Base-by-base conservation (phyloP, 371 early-diverging fungal species). In the Scutellospora calospora region DNA sequence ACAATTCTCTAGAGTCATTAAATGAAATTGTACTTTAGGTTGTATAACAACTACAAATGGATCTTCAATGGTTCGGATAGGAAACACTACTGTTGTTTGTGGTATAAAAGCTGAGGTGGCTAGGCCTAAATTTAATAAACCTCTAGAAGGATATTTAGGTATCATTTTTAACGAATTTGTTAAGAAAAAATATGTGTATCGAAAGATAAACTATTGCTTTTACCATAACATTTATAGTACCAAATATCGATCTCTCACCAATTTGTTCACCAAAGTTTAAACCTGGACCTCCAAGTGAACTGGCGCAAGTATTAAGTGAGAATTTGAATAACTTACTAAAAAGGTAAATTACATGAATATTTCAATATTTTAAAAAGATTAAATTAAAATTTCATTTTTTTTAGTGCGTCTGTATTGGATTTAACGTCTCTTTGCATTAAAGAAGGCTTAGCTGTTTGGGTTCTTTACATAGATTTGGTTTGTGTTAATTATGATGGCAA, bases 91-190 rank as follows among this genome's bases (percentile, higher is more conserved):
- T 5, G 95, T 96, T 25, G 89, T 97, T 4, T 97, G 97, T 83
- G 98, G 96, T 57, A 92, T 98, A 72, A 97, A 97, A 83, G 98
- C 96, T n/a, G 97, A 98, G 85, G 95, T 98, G 0, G 90, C 96
- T 62, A 94, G 93, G 80, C 98, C 98, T 22, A 89, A 86, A 51
- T 83, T 94, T 14, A 89, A 87, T 80, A 78, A 62, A 25, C 96
- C 96, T 20, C 84, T 88, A 62, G 83, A 90, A 76, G 98, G 98
- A 14, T 97, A 90, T 81, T 85, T 98, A 33, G 96, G 95, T 94
- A 81, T 18, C 76, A 45, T 16, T 29, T 16, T 14, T 25, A 45
- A 4, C 54, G 35, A n/a, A 49, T 51, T 45, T 69, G 18, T 14
- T 51, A 16, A 31, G 33, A 68, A 8, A 38, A 9, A 38, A 38